Conservation (phyloP, 495 filamentous ascomycete genomes). For the Neurospora discreta region DNA sequence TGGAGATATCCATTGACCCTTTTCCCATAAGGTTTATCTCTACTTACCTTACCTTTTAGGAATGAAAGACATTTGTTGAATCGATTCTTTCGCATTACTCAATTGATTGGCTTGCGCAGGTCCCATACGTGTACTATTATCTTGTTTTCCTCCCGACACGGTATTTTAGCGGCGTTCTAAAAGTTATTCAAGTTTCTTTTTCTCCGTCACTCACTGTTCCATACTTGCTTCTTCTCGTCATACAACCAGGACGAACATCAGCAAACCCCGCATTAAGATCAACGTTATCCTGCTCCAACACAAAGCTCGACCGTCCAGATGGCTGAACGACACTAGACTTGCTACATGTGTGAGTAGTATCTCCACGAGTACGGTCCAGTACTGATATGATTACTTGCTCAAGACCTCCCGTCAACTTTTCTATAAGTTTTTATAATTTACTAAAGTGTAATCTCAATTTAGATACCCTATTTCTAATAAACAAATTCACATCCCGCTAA, state of each 20-base stretch:
- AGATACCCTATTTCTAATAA: no score
- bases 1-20: background rate
- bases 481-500: no score
- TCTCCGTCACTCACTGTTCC: background rate
- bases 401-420: no score
- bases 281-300: background rate
- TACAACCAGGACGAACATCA: background rate
- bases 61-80: background rate
- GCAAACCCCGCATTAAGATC: background rate
- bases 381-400: no score
- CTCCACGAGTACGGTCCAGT: background rate
- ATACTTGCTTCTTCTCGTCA: background rate
- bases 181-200: background rate
- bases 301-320: background rate
- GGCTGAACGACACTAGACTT: background rate
- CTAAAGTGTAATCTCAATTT: no score
- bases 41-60: background rate
- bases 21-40: background rate
- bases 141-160: background rate
- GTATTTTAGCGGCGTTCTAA: background rate
- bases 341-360: background rate
- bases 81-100: no score
- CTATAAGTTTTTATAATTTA: no score
- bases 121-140: no score
- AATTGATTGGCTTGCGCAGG: no score